Base-by-base conservation (phyloP, 768 basidiomycete species). In the Piloderma croceum region DNA sequence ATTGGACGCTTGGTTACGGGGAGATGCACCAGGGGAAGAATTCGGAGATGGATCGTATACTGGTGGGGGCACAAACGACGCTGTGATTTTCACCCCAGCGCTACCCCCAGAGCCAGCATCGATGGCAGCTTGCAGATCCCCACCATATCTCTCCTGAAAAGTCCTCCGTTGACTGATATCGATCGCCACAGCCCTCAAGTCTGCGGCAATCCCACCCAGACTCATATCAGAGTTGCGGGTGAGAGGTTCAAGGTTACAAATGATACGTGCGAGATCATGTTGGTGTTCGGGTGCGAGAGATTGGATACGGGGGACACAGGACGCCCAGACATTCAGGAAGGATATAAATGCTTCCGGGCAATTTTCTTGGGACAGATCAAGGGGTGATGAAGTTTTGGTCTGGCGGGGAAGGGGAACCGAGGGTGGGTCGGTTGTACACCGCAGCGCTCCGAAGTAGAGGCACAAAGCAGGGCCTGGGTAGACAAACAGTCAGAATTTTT, bases 101-200 rank as follows among this genome's bases (percentile, higher is more conserved):
- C 57, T 46, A 0, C 49, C 45, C 2, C 51, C 57, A 37, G 45
- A 42, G 3, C 83, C 81, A 0, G 80, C 73, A 50, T 90, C 86
- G 32, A 92, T 66, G 0, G 84, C 88, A 2, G 81, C 83, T 54
- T 91, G 87, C 3, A 92, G 59, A 57, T 87, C 90, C 2, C 60
- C 51, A 1, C 77, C 79, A 51, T 84, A 91, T 7, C 84, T 68
- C 47, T 87, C 79, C 57, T 92, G 90, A 61, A 92, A 92, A 0
- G 83, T 81, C 17, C 90, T 66, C 4, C 90, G 62, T 59, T 89
- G 87, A 41, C 83, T 83, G 47, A 92, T 90, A 53, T 91, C 90
- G 35, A 92, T 88, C 0, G 87, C 84, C 0, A 92, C 83, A 0
- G 84, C 83, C 13, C 87, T 74, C n/a, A 92, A 60, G 57, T 90